These are phyloP conservation scores for Petasospora rhodanensis DNA, from an alignment of 1,139 yeast species.

Conservation along the genomic window DNA sequence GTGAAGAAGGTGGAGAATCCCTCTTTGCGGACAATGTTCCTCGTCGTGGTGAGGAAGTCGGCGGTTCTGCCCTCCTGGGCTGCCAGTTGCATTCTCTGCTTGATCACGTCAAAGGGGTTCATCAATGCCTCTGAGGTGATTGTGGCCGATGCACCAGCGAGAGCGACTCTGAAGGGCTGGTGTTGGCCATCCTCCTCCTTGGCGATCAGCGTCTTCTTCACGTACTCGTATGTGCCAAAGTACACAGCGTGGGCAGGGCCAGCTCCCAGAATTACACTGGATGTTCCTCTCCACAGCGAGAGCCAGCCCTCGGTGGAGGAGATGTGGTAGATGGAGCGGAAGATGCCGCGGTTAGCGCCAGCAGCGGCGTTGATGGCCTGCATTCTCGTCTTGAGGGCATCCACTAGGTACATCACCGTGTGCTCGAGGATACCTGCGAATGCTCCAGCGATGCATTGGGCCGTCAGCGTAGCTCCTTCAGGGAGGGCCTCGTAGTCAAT, in stretches of 20 bases:
- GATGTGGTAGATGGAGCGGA: conserved; percentile 56
- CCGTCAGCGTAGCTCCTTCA: conserved; percentile 73
- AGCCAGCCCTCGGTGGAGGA: conserved; percentile 85
- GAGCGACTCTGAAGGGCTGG: conserved; percentile 71
- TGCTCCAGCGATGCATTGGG: conserved; percentile 92
- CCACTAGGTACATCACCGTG: conserved; percentile 95
- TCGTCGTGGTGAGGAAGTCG: conserved; percentile 10
- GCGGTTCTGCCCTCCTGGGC: conserved; percentile 13
- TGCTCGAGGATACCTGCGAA: conserved; percentile 99
- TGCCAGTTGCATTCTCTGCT: conserved; percentile 74
- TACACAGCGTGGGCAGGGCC: conserved; percentile 99
- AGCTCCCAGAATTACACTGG: conserved; percentile 90
- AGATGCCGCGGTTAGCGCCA: conserved; percentile 7
- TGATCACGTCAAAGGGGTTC: conserved; percentile 97
- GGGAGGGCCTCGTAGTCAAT: conserved; percentile 92
- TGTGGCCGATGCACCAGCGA: conserved; percentile 92
- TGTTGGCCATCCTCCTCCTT: conserved; percentile 30
- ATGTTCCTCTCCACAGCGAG: conserved; percentile 92
- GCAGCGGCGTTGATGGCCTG: conserved; percentile 48
- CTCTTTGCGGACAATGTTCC: conserved; percentile 57
- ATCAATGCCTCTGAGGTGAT: conserved; percentile 88
- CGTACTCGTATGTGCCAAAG: conserved; percentile 86
- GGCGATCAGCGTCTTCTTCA: conserved; percentile 49
- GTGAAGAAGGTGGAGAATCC: conserved; percentile 82
- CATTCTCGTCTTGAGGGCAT: conserved; percentile 92